Percentiles rank a stretch among this genome's conserved stretches.
Conservation (phyloP, 371 early-diverging fungal genomes). For the Mucor lusitanicus region DNA sequence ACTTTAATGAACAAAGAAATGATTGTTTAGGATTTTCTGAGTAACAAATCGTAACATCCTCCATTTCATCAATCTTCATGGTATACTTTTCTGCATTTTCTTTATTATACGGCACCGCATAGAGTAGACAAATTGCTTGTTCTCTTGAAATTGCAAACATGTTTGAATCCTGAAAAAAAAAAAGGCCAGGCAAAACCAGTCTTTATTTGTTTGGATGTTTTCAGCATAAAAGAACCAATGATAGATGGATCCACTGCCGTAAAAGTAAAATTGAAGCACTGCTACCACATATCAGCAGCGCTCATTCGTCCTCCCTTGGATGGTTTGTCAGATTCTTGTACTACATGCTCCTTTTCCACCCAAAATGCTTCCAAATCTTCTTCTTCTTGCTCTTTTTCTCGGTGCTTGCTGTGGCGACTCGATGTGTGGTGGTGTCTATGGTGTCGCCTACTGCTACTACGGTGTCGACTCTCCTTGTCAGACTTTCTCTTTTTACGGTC, state of each 20-base stretch:
- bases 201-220: background rate
- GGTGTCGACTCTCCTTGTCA: background rate
- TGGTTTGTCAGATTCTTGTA: background rate
- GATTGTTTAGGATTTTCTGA: no score
- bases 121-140: no score
- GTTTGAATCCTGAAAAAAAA: no score
- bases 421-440: background rate
- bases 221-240: conserved; percentile 3
- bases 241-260: background rate
- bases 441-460: background rate
- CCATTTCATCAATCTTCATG: no score
- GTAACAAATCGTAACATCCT: no score
- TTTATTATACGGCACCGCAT: no score
- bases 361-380: conserved; percentile 28
- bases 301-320: conserved; percentile 19
- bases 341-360: conserved; percentile 40
- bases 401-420: conserved; percentile 18
- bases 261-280: conserved; percentile 1
- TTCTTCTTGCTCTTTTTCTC: conserved; percentile 15
- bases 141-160: no score
- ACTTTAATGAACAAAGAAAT: no score
- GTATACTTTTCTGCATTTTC: no score
- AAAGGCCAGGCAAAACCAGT: no score
- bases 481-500: background rate
- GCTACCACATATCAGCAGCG: conserved; percentile 34